phyloP scores from a whole-genome alignment of 305 asterid species.

The Fraxinus sp. region DNA sequence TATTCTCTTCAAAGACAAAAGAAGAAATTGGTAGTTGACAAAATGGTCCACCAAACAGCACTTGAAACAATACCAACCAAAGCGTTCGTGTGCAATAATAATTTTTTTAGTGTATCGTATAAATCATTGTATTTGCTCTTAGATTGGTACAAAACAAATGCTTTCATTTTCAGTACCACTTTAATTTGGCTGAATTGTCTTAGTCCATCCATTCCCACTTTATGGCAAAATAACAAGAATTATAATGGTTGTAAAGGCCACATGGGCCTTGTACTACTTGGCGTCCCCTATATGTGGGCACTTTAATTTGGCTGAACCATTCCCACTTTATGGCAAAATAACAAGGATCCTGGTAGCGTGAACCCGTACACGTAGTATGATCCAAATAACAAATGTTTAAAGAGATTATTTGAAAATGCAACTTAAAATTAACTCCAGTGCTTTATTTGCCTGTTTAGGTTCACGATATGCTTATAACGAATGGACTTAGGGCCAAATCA shows the following conservation, averaged over 20 bases:
- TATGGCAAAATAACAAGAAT: not conserved
- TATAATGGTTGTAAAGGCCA: too few species aligned
- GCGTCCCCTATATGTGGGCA: too few species aligned
- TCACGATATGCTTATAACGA: not conserved
- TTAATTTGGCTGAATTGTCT: not conserved
- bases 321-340: too few species aligned
- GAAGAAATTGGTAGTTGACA: slow-evolving; percentile 23
- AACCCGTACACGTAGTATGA: too few species aligned
- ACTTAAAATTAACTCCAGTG: not conserved
- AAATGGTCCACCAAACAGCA: slow-evolving; percentile 22
- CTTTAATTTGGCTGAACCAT: too few species aligned
- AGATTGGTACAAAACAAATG: not conserved
- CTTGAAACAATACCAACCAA: not conserved
- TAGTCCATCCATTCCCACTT: not conserved
- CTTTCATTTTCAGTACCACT: not conserved
- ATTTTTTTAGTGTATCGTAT: not conserved
- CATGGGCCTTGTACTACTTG: too few species aligned
- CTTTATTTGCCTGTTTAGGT: not conserved
- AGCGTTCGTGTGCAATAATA: not conserved
- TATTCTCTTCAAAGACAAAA: slow-evolving; percentile 17
- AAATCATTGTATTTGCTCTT: not conserved
- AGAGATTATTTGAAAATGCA: not conserved
- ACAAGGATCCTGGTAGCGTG: too few species aligned
- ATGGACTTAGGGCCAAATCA: not conserved
- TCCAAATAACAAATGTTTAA: not conserved